Evolutionary conservation across 768 basidiomycete species (phyloP).

Genomic region (Lyophyllum decastes): DNA sequence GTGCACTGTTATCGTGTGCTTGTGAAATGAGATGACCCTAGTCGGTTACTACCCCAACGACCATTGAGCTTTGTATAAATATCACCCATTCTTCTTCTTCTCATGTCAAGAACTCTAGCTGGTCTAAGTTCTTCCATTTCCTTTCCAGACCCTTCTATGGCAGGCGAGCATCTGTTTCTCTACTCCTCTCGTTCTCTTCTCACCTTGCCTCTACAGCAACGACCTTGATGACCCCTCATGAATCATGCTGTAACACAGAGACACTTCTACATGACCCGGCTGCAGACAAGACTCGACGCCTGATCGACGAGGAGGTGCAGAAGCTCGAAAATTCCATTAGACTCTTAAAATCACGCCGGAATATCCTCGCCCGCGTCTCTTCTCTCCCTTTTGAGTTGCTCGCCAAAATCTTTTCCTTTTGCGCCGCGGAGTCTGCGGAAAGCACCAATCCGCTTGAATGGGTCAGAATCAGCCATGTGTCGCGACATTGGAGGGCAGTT

Average conservation of each 20-base stretch:
- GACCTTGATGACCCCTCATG: conserved; percentile 19
- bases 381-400: conserved; percentile 45
- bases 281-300: conserved; percentile 23
- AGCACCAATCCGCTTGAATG: conserved; percentile 24
- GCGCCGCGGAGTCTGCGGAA: conserved; percentile 12
- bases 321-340: conserved; percentile 34
- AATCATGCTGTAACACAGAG: conserved; percentile 10
- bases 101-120: conserved; percentile 28
- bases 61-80: conserved; percentile 9
- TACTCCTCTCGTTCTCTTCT: background rate
- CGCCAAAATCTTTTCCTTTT: conserved; percentile 36
- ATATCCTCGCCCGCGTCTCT: conserved; percentile 36
- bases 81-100: background rate
- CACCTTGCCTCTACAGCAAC: conserved; percentile 11
- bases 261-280: conserved; percentile 11
- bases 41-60: conserved; percentile 14
- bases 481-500: conserved; percentile 43
- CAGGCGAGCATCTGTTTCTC: conserved; percentile 4
- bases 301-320: conserved; percentile 39
- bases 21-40: background rate
- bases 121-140: conserved; percentile 27
- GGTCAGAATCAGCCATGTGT: conserved; percentile 42
- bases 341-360: conserved; percentile 34
- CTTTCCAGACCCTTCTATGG: conserved; percentile 17
- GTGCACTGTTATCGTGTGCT: background rate